These are phyloP conservation scores for Flaveria bidentis DNA, from an alignment of 129 eudicot species.

Conservation along the genomic window DNA sequence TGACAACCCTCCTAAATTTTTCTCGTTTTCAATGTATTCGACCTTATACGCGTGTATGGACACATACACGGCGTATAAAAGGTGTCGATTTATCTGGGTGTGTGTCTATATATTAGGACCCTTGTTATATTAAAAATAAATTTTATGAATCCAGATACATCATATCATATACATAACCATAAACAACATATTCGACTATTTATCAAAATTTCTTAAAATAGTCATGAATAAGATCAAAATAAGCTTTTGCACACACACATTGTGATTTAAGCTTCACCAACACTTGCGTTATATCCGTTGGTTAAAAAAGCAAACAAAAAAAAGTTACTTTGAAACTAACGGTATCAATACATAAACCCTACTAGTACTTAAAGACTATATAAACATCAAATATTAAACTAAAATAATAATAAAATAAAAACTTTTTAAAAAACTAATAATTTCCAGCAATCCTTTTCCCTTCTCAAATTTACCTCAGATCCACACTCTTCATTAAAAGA, in stretches of 20 bases:
- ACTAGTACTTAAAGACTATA: background rate
- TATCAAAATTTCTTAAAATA: background rate
- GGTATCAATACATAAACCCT: slow-evolving; percentile 6
- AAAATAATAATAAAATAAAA: background rate
- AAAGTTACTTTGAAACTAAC: background rate
- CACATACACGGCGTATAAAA: too few relatives aligned
- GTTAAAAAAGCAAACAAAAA: background rate
- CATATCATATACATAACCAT: background rate
- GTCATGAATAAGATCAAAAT: background rate
- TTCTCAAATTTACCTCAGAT: slow-evolving; percentile 51
- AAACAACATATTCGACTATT: background rate
- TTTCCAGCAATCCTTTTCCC: slow-evolving; percentile 30
- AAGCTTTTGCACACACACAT: background rate
- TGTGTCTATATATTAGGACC: too few relatives aligned
- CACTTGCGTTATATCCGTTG: background rate
- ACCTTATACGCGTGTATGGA: too few relatives aligned
- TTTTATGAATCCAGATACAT: background rate
- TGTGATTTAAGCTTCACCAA: too few relatives aligned
- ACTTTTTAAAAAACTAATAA: slow-evolving; percentile 1
- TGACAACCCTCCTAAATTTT: too few relatives aligned
- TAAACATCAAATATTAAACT: background rate
- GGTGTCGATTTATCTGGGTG: too few relatives aligned
- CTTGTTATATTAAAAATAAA: too few relatives aligned
- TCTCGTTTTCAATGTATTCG: too few relatives aligned
- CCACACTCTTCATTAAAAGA: slow-evolving; percentile 57